Evolutionary conservation across 2,329 filamentous ascomycete species (phyloP), one percentile per base, ranked within the genome.

Genomic region (Ascochyta fabae): DNA sequence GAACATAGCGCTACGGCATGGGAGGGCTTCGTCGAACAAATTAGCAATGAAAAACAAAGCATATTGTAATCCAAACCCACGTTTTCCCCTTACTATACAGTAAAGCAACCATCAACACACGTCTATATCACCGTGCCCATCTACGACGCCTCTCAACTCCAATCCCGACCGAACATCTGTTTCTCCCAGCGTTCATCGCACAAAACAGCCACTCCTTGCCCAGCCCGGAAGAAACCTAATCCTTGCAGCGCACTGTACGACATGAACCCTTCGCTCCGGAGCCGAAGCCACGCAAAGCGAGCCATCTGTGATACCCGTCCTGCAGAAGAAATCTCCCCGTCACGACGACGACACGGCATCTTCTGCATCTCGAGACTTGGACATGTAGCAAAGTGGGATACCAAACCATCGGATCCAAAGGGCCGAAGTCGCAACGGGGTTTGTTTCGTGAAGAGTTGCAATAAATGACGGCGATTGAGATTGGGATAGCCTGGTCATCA

Each of bases 1-100:
- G 22, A 36, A 46, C 40, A 41, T 49, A 56, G 47, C 35, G n/a
- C 12, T 39, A 6, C 24, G 39, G 34, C 41, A 52, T 44, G 10
- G 33, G 26, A 29, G 27, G 10, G n/a, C 10, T 38, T 19, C 15
- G 41, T 16, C 9, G 10, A 6, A 38, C 34, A 27, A 7, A 27
- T 40, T 33, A 48, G 24, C 35, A 49, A 34, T 22, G 22, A 46
- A 44, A 15, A 47, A 19, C 19, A 44, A 15, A 55, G 27, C 24
- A 49, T 36, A 46, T 41, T 41, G 29, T 49, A 23, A 41, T 19
- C 42, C 29, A 15, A 10, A 31, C 10, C 10, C 29, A 31, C 29
- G 12, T 13, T 10, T 29, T 29, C 27, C 27, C 3, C 8, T 9
- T 3, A 3, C 3, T 29, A 9, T 29, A 10, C 3, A 29, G 27